These are phyloP conservation scores for Edaphochlamys debaryana DNA, from an alignment of 139 green algal genomes.

Conservation along the genomic window DNA sequence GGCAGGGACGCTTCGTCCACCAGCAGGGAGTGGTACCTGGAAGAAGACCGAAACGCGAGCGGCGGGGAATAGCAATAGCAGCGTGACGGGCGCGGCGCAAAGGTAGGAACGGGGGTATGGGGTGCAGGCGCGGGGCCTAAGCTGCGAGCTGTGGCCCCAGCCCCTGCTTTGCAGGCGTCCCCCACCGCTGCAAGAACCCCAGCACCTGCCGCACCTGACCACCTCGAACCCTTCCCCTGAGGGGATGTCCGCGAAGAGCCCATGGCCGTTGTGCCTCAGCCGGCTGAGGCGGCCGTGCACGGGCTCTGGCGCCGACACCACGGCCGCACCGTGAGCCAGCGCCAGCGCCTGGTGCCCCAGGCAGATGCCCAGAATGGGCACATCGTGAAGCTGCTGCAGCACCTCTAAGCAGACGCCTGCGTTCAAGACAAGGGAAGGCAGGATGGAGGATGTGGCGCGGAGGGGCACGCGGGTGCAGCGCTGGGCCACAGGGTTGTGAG, in stretches of 20 bases:
- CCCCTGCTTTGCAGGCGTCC: too few relatives aligned
- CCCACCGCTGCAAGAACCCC: too few relatives aligned
- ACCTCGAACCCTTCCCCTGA: constrained; percentile 72
- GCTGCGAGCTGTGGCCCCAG: too few relatives aligned
- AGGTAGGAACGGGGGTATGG: too few relatives aligned
- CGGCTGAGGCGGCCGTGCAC: constrained; percentile 90
- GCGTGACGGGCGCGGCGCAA: too few relatives aligned
- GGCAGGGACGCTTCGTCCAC: constrained; percentile 81
- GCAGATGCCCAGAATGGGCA: constrained; percentile 96
- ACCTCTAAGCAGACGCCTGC: constrained; percentile 85
- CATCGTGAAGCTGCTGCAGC: constrained; percentile 55
- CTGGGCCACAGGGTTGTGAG: too few relatives aligned
- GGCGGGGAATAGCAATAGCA: too few relatives aligned
- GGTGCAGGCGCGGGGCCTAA: too few relatives aligned
- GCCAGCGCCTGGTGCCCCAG: constrained; percentile 95
- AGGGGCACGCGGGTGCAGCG: too few relatives aligned
- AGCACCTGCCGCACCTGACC: constrained; percentile 69
- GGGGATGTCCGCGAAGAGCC: constrained; percentile 86
- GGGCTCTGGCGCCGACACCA: constrained; percentile 85
- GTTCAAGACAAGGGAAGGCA: background rate
- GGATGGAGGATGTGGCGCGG: background rate
- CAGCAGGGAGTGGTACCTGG: constrained; percentile 94
- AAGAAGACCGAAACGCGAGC: background rate
- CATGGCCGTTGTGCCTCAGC: constrained; percentile 78
- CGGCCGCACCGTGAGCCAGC: constrained; percentile 70